phyloP scores from a whole-genome alignment of 257 asterid genomes.

The Prunella vulgaris region DNA sequence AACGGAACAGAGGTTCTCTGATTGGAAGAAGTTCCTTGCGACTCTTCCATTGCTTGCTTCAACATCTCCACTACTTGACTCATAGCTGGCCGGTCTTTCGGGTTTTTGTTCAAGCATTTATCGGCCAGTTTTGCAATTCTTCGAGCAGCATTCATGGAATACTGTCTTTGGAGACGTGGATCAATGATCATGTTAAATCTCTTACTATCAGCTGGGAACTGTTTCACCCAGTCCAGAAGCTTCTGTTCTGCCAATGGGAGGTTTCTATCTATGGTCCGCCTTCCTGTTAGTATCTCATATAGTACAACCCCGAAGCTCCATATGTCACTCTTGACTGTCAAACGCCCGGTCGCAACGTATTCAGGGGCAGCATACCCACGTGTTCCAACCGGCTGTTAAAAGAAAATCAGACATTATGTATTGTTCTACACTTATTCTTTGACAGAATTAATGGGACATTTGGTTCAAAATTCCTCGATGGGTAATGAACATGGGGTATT shows the following conservation, averaged over 20 bases:
- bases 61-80: conserved; percentile 58
- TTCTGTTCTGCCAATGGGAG: conserved; percentile 59
- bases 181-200: conserved; percentile 73
- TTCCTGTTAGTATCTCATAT: conserved; percentile 77
- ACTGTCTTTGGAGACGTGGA: conserved; percentile 55
- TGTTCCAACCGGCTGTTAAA: conserved; percentile 77
- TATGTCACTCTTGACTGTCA: conserved; percentile 71
- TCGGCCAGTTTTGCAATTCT: conserved; percentile 76
- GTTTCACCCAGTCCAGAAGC: conserved; percentile 77
- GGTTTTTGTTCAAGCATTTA: conserved; percentile 58
- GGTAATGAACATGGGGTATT: no score
- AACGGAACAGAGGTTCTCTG: conserved; percentile 19
- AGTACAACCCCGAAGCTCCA: conserved; percentile 94
- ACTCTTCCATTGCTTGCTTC: conserved; percentile 64
- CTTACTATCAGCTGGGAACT: conserved; percentile 59
- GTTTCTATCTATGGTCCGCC: conserved; percentile 67
- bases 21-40: conserved; percentile 37
- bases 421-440: no score
- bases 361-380: conserved; percentile 95
- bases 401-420: background rate
- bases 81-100: conserved; percentile 77
- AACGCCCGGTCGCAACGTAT: conserved; percentile 67
- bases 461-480: no score
- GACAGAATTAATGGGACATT: no score
- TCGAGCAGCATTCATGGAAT: conserved; percentile 56